Conservation (phyloP, 768 basidiomycete species). For the Leccinum broughii region DNA sequence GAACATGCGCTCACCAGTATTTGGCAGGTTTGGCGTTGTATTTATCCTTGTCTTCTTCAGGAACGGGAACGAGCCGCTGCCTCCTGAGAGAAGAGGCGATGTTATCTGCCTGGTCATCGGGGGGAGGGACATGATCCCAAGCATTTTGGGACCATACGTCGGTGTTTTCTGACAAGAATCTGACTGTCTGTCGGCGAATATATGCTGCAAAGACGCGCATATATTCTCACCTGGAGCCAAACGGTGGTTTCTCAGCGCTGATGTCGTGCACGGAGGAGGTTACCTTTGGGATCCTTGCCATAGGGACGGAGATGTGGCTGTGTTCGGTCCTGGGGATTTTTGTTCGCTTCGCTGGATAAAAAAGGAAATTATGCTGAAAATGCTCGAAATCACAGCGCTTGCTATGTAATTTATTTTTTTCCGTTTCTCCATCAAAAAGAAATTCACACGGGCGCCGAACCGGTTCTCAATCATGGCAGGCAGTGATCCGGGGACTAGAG, state of each 20-base stretch:
- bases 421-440: too few species aligned
- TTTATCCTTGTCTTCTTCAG: slow-evolving; percentile 65
- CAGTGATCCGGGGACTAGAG: neutral
- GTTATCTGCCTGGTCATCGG: slow-evolving; percentile 73
- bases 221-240: slow-evolving; percentile 61
- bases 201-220: neutral
- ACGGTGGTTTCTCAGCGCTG: slow-evolving; percentile 55
- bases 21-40: slow-evolving; percentile 74
- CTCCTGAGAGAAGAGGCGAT: slow-evolving; percentile 69
- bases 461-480: neutral
- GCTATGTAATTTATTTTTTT: too few species aligned
- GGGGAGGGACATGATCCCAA: slow-evolving; percentile 89
- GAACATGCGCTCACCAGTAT: slow-evolving; percentile 53
- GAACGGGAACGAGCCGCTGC: slow-evolving; percentile 74
- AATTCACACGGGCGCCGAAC: too few species aligned
- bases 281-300: slow-evolving; percentile 30
- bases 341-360: neutral
- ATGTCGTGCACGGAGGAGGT: slow-evolving; percentile 71
- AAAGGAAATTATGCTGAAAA: neutral
- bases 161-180: slow-evolving; percentile 67
- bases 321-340: too few species aligned
- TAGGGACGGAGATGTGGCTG: too few species aligned
- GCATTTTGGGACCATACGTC: slow-evolving; percentile 87
- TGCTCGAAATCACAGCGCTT: too few species aligned
- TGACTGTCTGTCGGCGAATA: slow-evolving; percentile 26